Evolutionary conservation across 257 asterid genomes (phyloP).

Genomic region (Voacanga thouarsii): DNA sequence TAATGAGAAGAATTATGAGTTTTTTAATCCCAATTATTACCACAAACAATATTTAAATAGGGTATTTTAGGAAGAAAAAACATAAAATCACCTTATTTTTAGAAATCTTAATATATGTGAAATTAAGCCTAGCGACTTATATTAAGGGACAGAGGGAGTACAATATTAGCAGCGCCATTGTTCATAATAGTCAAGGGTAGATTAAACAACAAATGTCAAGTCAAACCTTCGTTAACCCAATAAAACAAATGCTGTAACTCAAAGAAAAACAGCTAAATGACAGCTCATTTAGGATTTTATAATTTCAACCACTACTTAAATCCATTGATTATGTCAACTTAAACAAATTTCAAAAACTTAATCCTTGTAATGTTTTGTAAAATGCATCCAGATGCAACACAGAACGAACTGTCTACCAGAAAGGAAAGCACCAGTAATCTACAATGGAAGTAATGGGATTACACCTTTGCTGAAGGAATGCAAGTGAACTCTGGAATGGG

Average conservation of each 20-base stretch:
- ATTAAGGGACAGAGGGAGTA: too few species aligned
- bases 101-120: too few species aligned
- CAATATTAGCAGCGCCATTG: not conserved
- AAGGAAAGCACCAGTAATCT: not conserved
- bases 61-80: too few species aligned
- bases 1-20: too few species aligned
- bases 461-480: slow-evolving; percentile 86
- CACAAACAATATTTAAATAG: too few species aligned
- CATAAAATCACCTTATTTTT: too few species aligned
- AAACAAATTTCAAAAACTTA: not conserved
- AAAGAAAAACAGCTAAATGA: not conserved
- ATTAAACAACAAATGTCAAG: not conserved
- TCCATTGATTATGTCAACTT: not conserved
- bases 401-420: not conserved
- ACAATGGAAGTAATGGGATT: slow-evolving; percentile 15
- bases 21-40: too few species aligned
- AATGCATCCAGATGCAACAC: not conserved
- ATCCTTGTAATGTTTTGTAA: not conserved
- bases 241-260: not conserved
- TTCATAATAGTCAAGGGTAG: not conserved
- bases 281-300: not conserved
- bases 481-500: slow-evolving; percentile 96
- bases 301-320: not conserved
- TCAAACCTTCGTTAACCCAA: not conserved
- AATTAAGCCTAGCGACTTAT: too few species aligned